Conservation (phyloP, 2,329 filamentous ascomycete genomes). For the Colletotrichum sp. region DNA sequence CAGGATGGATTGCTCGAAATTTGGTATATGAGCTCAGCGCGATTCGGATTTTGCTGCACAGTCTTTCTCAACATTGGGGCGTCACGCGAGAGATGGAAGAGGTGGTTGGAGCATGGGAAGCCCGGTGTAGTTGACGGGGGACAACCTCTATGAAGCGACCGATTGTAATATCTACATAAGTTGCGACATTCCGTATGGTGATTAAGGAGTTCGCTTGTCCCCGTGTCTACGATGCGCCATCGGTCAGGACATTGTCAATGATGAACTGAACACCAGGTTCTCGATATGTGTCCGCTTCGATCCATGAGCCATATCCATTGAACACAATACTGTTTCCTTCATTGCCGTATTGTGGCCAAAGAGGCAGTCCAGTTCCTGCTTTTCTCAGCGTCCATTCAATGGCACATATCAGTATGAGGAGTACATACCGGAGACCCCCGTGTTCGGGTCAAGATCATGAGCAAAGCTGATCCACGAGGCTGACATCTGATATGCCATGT, state of each 20-base stretch:
- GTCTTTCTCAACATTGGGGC: background rate
- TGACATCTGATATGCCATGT: conserved; percentile 50
- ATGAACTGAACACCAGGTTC: conserved; percentile 40
- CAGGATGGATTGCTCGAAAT: background rate
- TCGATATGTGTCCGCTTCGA: conserved; percentile 50
- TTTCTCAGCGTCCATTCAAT: background rate
- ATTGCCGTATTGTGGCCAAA: conserved; percentile 48
- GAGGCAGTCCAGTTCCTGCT: background rate
- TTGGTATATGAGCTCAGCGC: background rate
- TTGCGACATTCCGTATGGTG: background rate
- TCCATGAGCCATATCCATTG: conserved; percentile 49
- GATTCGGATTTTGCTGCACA: background rate
- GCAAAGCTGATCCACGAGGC: conserved; percentile 57
- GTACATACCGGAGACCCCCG: background rate
- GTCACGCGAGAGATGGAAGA: background rate
- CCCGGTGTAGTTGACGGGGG: background rate
- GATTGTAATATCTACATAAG: background rate
- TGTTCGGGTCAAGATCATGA: conserved; percentile 48
- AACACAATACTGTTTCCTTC: conserved; percentile 48
- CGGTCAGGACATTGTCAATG: background rate
- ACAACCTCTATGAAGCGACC: background rate
- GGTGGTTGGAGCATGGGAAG: background rate
- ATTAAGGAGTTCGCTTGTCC: background rate
- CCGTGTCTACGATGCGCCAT: background rate
- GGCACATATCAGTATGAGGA: background rate